Evolutionary conservation across 2,329 filamentous ascomycete species (phyloP).

Genomic region (Claviceps pazoutovae): DNA sequence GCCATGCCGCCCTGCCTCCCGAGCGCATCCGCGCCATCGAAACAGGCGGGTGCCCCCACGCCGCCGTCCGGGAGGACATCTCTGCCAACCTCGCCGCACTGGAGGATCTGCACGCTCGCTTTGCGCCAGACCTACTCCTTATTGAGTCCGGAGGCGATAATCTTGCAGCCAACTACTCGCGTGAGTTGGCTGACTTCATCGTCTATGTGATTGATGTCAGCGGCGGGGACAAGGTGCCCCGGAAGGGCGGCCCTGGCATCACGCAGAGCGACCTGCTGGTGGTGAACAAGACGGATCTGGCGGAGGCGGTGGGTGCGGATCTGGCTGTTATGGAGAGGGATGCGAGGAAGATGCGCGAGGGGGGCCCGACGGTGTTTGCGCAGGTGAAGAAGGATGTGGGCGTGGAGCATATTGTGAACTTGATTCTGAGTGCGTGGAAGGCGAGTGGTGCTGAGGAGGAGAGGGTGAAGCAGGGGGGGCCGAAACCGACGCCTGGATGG

Average conservation of each 20-base stretch:
- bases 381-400: conserved; percentile 89
- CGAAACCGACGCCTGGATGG: conserved; percentile 41
- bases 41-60: conserved; percentile 93
- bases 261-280: conserved; percentile 89
- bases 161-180: conserved; percentile 87
- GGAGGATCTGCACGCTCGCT: conserved; percentile 72
- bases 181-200: conserved; percentile 93
- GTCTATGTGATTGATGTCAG: conserved; percentile 97
- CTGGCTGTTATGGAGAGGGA: conserved; percentile 89
- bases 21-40: conserved; percentile 87
- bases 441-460: conserved; percentile 64
- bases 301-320: conserved; percentile 81
- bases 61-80: conserved; percentile 94
- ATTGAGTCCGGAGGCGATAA: conserved; percentile 97
- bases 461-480: conserved; percentile 39
- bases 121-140: conserved; percentile 68
- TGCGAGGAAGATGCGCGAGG: conserved; percentile 86
- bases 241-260: conserved; percentile 93
- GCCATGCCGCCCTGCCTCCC: conserved; percentile 68
- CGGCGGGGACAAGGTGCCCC: conserved; percentile 89
- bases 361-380: conserved; percentile 87
- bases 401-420: conserved; percentile 71
- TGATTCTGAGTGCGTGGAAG: conserved; percentile 88
- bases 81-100: conserved; percentile 84
- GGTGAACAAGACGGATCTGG: conserved; percentile 95